Evolutionary conservation across 1,284 basidiomycete species (phyloP).

Genomic region (Microbotryum silenes-acaulis): DNA sequence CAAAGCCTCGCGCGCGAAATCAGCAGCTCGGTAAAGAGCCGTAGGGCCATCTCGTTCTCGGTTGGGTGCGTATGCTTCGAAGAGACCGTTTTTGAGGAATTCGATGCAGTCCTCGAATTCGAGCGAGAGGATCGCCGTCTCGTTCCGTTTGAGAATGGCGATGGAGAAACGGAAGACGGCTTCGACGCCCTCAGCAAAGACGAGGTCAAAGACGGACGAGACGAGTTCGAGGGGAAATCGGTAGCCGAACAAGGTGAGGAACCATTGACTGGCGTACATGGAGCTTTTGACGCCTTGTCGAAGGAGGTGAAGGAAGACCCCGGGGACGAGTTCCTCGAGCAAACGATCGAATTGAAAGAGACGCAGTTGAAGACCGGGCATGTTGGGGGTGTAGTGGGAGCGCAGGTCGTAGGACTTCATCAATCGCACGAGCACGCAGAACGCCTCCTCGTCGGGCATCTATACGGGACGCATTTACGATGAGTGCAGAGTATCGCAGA

Average conservation of each 20-base stretch:
- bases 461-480: conserved; percentile 39
- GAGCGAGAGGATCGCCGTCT: conserved; percentile 63
- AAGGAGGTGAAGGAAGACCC: conserved; percentile 82
- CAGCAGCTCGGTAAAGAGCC: conserved; percentile 57
- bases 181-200: conserved; percentile 92
- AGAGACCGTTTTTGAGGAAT: conserved; percentile 70
- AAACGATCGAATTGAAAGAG: conserved; percentile 87
- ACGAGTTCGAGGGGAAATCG: conserved; percentile 91
- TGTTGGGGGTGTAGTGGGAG: conserved; percentile 93
- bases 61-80: conserved; percentile 61
- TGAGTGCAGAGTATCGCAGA: not conserved
- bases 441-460: conserved; percentile 99
- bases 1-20: conserved; percentile 77
- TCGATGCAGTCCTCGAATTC: conserved; percentile 82
- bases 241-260: conserved; percentile 84
- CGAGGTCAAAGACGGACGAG: conserved; percentile 88
- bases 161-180: conserved; percentile 93
- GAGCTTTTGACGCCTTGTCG: conserved; percentile 82
- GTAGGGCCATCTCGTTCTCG: conserved; percentile 36
- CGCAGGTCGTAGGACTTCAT: conserved; percentile 96
- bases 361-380: conserved; percentile 91
- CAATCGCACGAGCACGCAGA: conserved; percentile 88
- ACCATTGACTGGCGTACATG: conserved; percentile 96
- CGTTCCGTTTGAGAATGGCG: conserved; percentile 77
- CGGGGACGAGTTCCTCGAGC: conserved; percentile 82